Conservation (phyloP, 208 protist genomes). For the Strigomonas oncopelti region DNA sequence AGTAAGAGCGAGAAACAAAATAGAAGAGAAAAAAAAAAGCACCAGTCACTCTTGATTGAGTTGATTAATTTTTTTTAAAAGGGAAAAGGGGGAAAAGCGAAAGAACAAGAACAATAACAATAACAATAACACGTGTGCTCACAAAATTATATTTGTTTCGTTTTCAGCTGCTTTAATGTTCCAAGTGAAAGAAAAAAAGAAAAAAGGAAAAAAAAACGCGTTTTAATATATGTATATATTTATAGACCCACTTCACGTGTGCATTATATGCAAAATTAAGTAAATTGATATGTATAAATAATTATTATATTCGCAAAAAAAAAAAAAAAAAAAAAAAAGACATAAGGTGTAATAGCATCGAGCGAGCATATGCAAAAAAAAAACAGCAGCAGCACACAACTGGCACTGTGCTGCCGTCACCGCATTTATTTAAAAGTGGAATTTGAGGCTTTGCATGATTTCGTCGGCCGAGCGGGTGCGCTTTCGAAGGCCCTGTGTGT, state of each 20-base stretch:
- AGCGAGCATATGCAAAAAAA: slow-evolving; percentile 1
- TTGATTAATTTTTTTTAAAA: slow-evolving; percentile 1
- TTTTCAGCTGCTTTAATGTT: background rate
- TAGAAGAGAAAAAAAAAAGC: slow-evolving; percentile 13
- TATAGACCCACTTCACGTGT: background rate
- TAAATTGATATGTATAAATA: background rate
- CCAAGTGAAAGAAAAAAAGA: slow-evolving; percentile 16
- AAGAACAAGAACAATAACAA: slow-evolving; percentile 3
- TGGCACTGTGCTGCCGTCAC: no score
- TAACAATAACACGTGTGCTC: background rate
- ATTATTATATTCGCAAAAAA: background rate
- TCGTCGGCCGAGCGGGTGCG: slow-evolving; percentile 49
- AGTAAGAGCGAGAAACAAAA: background rate
- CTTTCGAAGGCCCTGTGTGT: background rate
- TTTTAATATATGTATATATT: background rate
- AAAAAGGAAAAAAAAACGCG: slow-evolving; percentile 12
- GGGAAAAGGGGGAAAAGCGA: slow-evolving; percentile 9
- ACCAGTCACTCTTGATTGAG: background rate
- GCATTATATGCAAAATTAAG: background rate
- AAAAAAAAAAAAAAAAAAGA: slow-evolving; percentile 15
- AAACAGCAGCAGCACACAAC: slow-evolving; percentile 2
- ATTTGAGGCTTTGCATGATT: slow-evolving; percentile 49
- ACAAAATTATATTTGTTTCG: slow-evolving; percentile 1
- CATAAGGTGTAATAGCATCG: background rate
- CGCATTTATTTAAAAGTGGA: slow-evolving; percentile 22